phyloP scores from a whole-genome alignment of 1,284 basidiomycete species.

The Ustilago bromivora region DNA sequence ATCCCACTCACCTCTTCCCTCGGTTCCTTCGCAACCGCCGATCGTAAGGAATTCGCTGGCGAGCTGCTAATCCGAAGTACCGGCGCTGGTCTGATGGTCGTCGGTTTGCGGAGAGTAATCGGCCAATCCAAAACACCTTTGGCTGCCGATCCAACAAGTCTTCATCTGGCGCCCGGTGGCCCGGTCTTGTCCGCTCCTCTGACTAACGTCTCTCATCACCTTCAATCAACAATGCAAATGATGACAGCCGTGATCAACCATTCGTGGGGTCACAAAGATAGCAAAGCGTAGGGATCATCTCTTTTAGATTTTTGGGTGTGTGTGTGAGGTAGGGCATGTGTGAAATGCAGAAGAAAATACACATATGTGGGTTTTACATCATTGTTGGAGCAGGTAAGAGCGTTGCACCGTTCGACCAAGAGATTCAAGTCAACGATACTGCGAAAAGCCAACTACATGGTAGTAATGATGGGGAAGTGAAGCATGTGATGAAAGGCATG shows the following conservation, averaged over 20 bases:
- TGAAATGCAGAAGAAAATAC: constrained; percentile 47
- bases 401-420: constrained; percentile 7
- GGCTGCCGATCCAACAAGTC: no score
- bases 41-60: not conserved
- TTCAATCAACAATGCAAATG: not conserved
- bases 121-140: not conserved
- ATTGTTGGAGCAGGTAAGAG: constrained; percentile 1
- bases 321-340: constrained; percentile 4
- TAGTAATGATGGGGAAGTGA: not conserved
- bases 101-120: not conserved
- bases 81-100: not conserved
- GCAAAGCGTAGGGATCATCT: constrained; percentile 37
- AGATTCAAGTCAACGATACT: constrained; percentile 16
- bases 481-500: not conserved
- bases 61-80: not conserved
- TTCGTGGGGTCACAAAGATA: not conserved
- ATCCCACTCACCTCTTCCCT: not conserved
- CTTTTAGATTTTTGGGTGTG: constrained; percentile 36
- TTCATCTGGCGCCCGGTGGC: no score
- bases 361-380: constrained; percentile 20
- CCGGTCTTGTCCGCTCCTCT: not conserved
- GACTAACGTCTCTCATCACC: not conserved
- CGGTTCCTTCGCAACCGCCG: not conserved
- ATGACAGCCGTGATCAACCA: not conserved
- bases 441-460: not conserved